phyloP scores from a whole-genome alignment of 1,284 basidiomycete species.

The Kwoniella shivajii region DNA sequence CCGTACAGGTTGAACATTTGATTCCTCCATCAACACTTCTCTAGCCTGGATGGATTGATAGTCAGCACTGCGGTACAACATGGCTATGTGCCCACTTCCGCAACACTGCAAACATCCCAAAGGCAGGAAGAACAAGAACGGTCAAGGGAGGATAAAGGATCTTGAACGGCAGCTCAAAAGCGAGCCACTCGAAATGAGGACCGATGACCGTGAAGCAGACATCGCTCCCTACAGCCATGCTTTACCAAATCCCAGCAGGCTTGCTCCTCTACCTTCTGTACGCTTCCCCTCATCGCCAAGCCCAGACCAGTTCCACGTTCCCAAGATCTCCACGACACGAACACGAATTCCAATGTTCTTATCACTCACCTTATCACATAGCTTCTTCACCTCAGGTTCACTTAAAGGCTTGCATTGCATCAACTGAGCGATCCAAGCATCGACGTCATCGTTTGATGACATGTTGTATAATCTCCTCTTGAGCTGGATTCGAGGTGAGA shows the following conservation, averaged over 20 bases:
- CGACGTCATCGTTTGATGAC: slow-evolving; percentile 54
- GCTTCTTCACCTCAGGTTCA: slow-evolving; percentile 93
- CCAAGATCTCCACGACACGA: not conserved
- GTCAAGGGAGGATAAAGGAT: slow-evolving; percentile 8
- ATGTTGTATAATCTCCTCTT: too few relatives aligned
- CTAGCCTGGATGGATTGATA: slow-evolving; percentile 68
- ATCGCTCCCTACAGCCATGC: too few relatives aligned
- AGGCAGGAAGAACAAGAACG: not conserved
- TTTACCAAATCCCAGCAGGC: not conserved
- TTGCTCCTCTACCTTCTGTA: not conserved
- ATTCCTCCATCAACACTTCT: slow-evolving; percentile 97
- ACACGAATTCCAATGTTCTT: too few relatives aligned
- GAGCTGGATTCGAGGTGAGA: too few relatives aligned
- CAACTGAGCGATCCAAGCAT: slow-evolving; percentile 95
- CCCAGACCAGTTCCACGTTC: not conserved
- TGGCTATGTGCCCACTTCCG: too few relatives aligned
- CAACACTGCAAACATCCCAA: not conserved
- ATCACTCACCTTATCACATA: slow-evolving; percentile 96
- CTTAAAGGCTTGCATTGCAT: slow-evolving; percentile 97
- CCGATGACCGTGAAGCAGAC: too few relatives aligned
- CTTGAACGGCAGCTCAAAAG: not conserved
- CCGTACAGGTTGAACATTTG: slow-evolving; percentile 95
- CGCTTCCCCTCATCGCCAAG: not conserved
- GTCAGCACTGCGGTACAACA: too few relatives aligned
- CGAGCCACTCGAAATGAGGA: too few relatives aligned